Evolutionary conservation across 495 filamentous ascomycete genomes (phyloP).

Genomic region (Aspergillus steynii): DNA sequence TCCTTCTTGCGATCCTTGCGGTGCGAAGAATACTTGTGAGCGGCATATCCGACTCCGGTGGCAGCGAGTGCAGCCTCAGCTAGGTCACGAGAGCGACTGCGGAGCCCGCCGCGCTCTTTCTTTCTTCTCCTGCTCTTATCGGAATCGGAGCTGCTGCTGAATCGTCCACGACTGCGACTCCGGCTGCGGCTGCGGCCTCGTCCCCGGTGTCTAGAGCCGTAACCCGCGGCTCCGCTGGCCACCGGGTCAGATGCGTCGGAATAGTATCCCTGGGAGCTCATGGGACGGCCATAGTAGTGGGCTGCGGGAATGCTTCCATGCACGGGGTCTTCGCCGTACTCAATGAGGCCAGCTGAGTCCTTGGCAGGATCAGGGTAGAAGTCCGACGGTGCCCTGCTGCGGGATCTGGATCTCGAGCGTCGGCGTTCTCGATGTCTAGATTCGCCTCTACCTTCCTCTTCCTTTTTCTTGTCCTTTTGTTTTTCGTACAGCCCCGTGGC

Average conservation of each 20-base stretch:
- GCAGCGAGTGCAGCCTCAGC: constrained; percentile 69
- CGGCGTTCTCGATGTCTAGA: constrained; percentile 45
- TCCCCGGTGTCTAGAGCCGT: constrained; percentile 30
- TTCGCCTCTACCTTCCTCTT: constrained; percentile 30
- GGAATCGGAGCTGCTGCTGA: constrained; percentile 45
- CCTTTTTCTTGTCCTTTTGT: constrained; percentile 65
- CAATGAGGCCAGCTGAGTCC: constrained; percentile 70
- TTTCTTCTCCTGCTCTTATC: constrained; percentile 41
- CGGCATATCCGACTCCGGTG: constrained; percentile 74
- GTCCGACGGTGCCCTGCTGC: constrained; percentile 55
- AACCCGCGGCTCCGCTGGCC: constrained; percentile 18
- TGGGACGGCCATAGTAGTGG: constrained; percentile 52
- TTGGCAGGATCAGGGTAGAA: constrained; percentile 56
- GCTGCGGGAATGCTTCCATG: constrained; percentile 50
- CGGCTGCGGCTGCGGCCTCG: constrained; percentile 37
- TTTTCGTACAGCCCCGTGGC: constrained; percentile 81
- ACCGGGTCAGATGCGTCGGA: constrained; percentile 37
- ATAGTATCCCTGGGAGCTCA: constrained; percentile 43
- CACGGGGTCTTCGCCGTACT: constrained; percentile 72
- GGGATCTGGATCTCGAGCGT: constrained; percentile 55
- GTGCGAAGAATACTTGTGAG: constrained; percentile 60
- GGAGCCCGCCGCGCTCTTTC: constrained; percentile 48
- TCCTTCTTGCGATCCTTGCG: constrained; percentile 61
- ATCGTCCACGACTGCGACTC: constrained; percentile 42
- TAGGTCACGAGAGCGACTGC: constrained; percentile 65